Conservation (phyloP, 495 filamentous ascomycete species). For the Podospora bellae-mahoneyi region DNA sequence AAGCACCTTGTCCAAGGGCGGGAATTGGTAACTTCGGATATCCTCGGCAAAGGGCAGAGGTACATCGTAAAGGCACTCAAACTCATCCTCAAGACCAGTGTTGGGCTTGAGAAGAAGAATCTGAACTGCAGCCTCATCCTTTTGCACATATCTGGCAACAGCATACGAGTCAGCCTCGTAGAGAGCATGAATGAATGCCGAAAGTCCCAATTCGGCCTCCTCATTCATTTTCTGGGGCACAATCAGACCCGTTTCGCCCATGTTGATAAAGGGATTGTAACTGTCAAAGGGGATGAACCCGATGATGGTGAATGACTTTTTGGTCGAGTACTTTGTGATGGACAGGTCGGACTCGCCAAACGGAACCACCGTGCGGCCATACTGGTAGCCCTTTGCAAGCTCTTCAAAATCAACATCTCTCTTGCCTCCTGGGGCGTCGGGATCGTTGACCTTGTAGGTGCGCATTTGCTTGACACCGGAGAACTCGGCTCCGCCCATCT, state of each 20-base stretch:
- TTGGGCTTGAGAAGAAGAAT: slow-evolving; percentile 81
- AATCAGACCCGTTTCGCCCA: slow-evolving; percentile 72
- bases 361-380: slow-evolving; percentile 85
- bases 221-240: slow-evolving; percentile 70
- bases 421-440: slow-evolving; percentile 71
- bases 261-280: slow-evolving; percentile 79
- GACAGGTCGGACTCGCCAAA: slow-evolving; percentile 81
- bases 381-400: slow-evolving; percentile 88
- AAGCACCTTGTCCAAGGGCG: slow-evolving; percentile 81
- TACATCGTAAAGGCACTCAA: slow-evolving; percentile 85
- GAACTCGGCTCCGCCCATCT: slow-evolving; percentile 48
- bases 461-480: slow-evolving; percentile 66
- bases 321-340: slow-evolving; percentile 75
- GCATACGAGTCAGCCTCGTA: slow-evolving; percentile 84
- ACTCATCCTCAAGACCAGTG: slow-evolving; percentile 72
- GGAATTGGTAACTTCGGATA: slow-evolving; percentile 81
- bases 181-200: slow-evolving; percentile 84
- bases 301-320: slow-evolving; percentile 69
- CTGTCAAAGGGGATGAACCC: slow-evolving; percentile 77
- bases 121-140: slow-evolving; percentile 71
- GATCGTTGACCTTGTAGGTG: slow-evolving; percentile 75
- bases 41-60: slow-evolving; percentile 96
- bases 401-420: slow-evolving; percentile 78
- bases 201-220: slow-evolving; percentile 74
- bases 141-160: slow-evolving; percentile 78